These are phyloP conservation scores for Aegilops sharonensis DNA, from an alignment of 176 grass and related monocot species.

Conservation along the genomic window DNA sequence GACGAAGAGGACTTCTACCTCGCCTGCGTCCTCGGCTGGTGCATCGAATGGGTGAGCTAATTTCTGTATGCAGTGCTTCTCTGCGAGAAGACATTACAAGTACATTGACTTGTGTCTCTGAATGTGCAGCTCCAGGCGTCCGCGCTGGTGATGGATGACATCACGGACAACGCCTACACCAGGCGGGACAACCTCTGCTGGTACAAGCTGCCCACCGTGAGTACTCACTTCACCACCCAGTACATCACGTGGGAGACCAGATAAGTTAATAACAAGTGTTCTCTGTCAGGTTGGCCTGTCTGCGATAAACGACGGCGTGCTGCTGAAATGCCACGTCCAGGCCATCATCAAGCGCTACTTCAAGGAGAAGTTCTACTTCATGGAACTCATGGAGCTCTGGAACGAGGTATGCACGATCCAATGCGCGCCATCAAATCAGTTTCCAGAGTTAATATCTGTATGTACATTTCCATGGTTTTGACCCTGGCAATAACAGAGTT, in stretches of 20 bases:
- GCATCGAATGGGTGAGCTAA: slow-evolving; percentile 38
- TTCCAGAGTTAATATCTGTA: background rate
- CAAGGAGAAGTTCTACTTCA: slow-evolving; percentile 51
- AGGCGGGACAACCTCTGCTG: slow-evolving; percentile 63
- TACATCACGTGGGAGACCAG: background rate
- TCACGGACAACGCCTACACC: slow-evolving; percentile 69
- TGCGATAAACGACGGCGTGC: slow-evolving; percentile 62
- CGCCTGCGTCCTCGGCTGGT: slow-evolving; percentile 47
- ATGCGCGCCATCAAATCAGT: background rate
- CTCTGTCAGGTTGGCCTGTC: slow-evolving; percentile 50
- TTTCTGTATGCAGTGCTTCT: too few relatives aligned
- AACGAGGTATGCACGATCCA: slow-evolving; percentile 39
- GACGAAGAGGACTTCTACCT: slow-evolving; percentile 52
- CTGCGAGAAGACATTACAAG: too few relatives aligned
- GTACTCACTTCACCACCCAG: background rate
- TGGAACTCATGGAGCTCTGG: slow-evolving; percentile 58
- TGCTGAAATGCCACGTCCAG: slow-evolving; percentile 64
- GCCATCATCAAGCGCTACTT: slow-evolving; percentile 67
- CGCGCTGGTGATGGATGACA: slow-evolving; percentile 65
- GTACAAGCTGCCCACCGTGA: slow-evolving; percentile 50
- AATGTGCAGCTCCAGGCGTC: slow-evolving; percentile 46
- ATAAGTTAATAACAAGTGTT: background rate
- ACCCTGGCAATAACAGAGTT: background rate
- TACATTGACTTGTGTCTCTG: too few relatives aligned
- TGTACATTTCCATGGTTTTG: background rate